phyloP scores from a whole-genome alignment of 345 rosid species.

The Arabidopsis arenosa region DNA sequence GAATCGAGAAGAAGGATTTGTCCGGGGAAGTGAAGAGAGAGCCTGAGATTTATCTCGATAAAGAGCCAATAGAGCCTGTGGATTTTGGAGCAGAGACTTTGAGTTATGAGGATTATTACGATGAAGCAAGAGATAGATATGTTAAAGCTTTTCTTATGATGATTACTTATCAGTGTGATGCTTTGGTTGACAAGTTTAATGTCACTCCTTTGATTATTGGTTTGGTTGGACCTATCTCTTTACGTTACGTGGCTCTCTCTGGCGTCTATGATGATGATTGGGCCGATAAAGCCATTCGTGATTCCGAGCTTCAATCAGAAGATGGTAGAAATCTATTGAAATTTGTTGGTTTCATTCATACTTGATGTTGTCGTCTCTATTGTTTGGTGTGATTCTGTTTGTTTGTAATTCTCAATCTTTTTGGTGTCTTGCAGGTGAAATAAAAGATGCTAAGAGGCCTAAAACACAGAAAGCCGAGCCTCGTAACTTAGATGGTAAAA shows the following conservation, averaged over 20 bases:
- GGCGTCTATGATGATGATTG: constrained; percentile 58
- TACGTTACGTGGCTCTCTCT: constrained; percentile 58
- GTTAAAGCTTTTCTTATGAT: constrained; percentile 70
- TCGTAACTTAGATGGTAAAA: constrained; percentile 58
- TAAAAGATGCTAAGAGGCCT: constrained; percentile 42
- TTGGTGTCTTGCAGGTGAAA: constrained; percentile 36
- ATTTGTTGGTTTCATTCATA: not conserved
- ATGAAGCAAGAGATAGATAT: constrained; percentile 71
- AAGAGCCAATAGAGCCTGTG: constrained; percentile 53
- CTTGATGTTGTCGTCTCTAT: not conserved
- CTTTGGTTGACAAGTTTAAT: constrained; percentile 61
- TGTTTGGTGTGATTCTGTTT: not conserved
- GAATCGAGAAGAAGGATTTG: not conserved
- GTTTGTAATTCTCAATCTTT: not conserved
- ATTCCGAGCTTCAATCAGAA: constrained; percentile 58
- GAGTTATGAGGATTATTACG: constrained; percentile 61
- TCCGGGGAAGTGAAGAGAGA: constrained; percentile 17
- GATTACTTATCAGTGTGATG: constrained; percentile 76
- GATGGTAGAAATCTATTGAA: constrained; percentile 38
- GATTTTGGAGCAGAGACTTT: constrained; percentile 57
- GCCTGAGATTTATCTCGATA: constrained; percentile 25
- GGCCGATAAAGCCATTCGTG: constrained; percentile 61
- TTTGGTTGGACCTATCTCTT: constrained; percentile 60
- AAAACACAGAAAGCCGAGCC: constrained; percentile 47
- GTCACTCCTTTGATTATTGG: constrained; percentile 71